Evolutionary conservation across 1,284 basidiomycete genomes (phyloP).

Genomic region (Violaceomyces palustris): DNA sequence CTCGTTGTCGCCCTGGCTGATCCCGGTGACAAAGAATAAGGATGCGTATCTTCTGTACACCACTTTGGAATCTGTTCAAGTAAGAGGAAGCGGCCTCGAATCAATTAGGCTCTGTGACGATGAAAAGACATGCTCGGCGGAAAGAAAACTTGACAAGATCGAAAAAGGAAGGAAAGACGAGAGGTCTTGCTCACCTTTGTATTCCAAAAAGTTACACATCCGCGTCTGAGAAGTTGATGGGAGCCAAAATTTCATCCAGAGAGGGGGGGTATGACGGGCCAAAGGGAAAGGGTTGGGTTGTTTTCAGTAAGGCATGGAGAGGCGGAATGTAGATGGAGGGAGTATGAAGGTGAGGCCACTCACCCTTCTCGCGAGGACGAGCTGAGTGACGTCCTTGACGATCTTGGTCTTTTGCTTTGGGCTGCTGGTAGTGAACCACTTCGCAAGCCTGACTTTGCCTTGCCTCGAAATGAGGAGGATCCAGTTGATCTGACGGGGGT

Average conservation of each 20-base stretch:
- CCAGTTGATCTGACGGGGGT: conserved; percentile 57
- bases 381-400: conserved; percentile 97
- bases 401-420: conserved; percentile 95
- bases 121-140: too few species aligned
- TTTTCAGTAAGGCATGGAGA: too few species aligned
- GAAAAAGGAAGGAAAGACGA: too few species aligned
- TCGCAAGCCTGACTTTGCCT: conserved; percentile 95
- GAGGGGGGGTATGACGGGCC: too few species aligned
- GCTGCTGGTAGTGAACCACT: conserved; percentile 96
- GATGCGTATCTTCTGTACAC: conserved; percentile 97
- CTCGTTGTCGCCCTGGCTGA: conserved; percentile 81
- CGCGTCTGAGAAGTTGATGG: conserved; percentile 59
- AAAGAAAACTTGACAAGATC: too few species aligned
- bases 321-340: too few species aligned
- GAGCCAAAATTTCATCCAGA: neutral
- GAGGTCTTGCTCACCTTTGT: conserved; percentile 67
- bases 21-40: conserved; percentile 93
- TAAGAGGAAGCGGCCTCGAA: too few species aligned
- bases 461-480: conserved; percentile 88
- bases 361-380: conserved; percentile 80
- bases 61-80: conserved; percentile 58
- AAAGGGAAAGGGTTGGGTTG: too few species aligned
- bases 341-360: conserved; percentile 2
- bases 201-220: conserved; percentile 99
- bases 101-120: too few species aligned